Base-by-base conservation (phyloP, 352 stramenopile species). In the Phytopythium oedochilum region DNA sequence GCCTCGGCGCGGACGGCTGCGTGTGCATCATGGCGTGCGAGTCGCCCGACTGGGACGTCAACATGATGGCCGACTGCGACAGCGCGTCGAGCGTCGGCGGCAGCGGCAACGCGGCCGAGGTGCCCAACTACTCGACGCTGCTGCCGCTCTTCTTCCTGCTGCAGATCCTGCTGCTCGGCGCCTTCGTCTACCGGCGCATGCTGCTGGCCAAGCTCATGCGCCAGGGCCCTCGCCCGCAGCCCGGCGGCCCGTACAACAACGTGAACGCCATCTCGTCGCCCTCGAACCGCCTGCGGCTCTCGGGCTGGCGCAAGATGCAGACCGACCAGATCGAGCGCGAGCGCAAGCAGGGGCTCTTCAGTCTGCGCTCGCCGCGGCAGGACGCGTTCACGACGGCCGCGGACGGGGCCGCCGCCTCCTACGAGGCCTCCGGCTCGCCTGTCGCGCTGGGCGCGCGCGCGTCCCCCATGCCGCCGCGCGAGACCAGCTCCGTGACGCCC, bases 171-270 rank as follows among this genome's bases (percentile, higher is more conserved):
- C 57, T 92, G 31, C 68, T 92, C 17, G 64, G 59, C 5, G 67
- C 80, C 17, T 71, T 88, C 49, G 67, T 89, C 49, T 86, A 92
- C 42, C 75, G 68, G 43, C 76, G 78, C 3, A 64, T 65, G 23
- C 38, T 77, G 0, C 83, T 79, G 39, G 50, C 55, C 29, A 65
- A 63, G 25, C 68, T 63, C 22, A 44, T 51, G 18, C 50, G 48
- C 22, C 29, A 59, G 0, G 64, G 47, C 12, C 32, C 48, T 5
- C 49, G 25, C 3, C n/a, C 55, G 23, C 35, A 38, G 20, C 28
- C 43, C 0, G 64, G 79, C 51, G 81, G 78, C 11, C 76, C 78
- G 36, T 92, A 92, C 67, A 89, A 91, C 54, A 86, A 91, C 29
- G 74, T 84, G 20, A 60, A 75, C 36, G 76, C 77, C 7, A 89